Conservation (phyloP, 306 rosid species). For the Chamaecrista fasciculata region DNA sequence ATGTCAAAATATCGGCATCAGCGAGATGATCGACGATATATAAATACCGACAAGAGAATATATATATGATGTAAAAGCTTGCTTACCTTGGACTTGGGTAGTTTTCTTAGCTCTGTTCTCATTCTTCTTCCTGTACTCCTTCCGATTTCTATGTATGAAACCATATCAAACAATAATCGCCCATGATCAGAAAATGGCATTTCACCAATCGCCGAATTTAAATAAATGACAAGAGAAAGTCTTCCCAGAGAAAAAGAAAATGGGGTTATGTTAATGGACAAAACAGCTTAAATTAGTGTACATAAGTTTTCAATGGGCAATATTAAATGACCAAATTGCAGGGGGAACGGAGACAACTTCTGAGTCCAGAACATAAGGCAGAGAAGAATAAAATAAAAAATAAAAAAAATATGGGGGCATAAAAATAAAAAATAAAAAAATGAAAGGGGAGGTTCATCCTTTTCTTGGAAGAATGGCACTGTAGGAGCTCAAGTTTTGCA, state of each 20-base stretch:
- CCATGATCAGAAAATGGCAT: constrained; percentile 16
- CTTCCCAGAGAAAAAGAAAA: constrained; percentile 7
- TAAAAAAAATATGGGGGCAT: neutral
- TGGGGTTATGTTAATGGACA: neutral
- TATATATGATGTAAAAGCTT: neutral
- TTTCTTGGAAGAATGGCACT: constrained; percentile 36
- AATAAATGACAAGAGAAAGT: constrained; percentile 11
- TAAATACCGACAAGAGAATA: neutral
- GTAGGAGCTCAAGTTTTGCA: constrained; percentile 27
- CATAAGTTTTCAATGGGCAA: constrained; percentile 54
- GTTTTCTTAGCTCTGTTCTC: constrained; percentile 50
- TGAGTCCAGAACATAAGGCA: constrained; percentile 16
- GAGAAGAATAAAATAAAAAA: neutral
- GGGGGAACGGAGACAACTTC: constrained; percentile 57
- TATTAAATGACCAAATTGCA: constrained; percentile 68
- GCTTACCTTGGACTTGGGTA: constrained; percentile 65
- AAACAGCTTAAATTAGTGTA: constrained; percentile 30
- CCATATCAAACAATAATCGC: neutral
- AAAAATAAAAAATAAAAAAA: constrained; percentile 24
- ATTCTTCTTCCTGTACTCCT: constrained; percentile 58
- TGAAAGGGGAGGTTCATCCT: constrained; percentile 46
- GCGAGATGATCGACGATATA: neutral
- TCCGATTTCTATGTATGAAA: constrained; percentile 27
- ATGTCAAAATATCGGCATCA: neutral
- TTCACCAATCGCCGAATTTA: neutral